Conservation (phyloP, 371 early-diverging fungal species). For the Racocetra persica region DNA sequence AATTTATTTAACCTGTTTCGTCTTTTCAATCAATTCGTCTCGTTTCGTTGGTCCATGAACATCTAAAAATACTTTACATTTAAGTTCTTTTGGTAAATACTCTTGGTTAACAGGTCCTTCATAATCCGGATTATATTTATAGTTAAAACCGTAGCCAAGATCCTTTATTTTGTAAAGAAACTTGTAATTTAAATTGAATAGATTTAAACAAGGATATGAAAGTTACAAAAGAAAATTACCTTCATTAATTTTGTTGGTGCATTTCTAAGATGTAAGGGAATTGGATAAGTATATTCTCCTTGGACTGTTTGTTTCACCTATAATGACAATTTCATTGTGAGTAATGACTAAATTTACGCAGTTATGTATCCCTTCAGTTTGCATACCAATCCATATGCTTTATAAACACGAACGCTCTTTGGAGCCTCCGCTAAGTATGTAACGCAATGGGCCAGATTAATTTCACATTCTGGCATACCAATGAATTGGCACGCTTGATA, state of each 20-base stretch:
- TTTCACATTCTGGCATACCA: slow-evolving; percentile 94
- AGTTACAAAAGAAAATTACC: slow-evolving; percentile 41
- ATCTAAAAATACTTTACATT: slow-evolving; percentile 32
- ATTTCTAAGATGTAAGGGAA: slow-evolving; percentile 87
- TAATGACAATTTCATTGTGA: neutral
- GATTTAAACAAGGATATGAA: neutral
- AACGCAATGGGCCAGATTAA: slow-evolving; percentile 81
- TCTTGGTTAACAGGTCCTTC: slow-evolving; percentile 20
- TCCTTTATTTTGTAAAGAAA: slow-evolving; percentile 52
- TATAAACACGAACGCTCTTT: slow-evolving; percentile 83
- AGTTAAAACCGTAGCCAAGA: slow-evolving; percentile 78
- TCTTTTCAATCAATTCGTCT: neutral
- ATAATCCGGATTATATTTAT: slow-evolving; percentile 85
- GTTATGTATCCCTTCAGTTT: neutral
- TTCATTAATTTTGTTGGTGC: slow-evolving; percentile 83
- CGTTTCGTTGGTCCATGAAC: neutral
- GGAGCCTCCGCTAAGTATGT: slow-evolving; percentile 79
- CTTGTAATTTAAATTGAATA: neutral
- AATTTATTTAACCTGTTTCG: no score
- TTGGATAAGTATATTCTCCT: slow-evolving; percentile 72
- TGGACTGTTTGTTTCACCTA: slow-evolving; percentile 67
- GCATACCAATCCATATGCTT: slow-evolving; percentile 68
- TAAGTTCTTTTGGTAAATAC: slow-evolving; percentile 35
- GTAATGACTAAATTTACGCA: neutral
- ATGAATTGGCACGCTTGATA: slow-evolving; percentile 85